phyloP scores from a whole-genome alignment of 2,329 filamentous ascomycete species.

The Cladosporium colombiae region DNA sequence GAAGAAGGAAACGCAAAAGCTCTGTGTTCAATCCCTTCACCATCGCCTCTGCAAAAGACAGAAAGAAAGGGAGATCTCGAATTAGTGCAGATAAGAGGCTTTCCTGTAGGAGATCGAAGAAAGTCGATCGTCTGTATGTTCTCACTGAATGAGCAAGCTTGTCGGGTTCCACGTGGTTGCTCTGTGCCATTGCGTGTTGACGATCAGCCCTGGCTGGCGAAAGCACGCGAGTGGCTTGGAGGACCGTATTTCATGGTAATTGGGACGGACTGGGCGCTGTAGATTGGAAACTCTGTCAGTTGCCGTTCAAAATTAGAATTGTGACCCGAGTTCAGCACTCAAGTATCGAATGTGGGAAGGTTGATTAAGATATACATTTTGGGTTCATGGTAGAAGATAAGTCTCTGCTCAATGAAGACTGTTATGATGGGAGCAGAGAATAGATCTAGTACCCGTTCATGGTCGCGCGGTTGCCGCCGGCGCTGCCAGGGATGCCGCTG shows the following conservation, averaged over 20 bases:
- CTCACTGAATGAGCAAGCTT: background rate
- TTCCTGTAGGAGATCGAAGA: background rate
- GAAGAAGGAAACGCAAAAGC: background rate
- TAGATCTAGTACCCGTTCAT: constrained; percentile 91
- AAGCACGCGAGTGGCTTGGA: constrained; percentile 29
- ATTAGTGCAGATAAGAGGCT: background rate
- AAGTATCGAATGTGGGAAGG: background rate
- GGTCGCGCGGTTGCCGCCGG: constrained; percentile 83
- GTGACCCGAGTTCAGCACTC: background rate
- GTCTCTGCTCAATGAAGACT: constrained; percentile 24
- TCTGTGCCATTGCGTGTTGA: background rate
- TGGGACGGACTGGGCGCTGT: background rate
- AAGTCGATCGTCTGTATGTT: background rate
- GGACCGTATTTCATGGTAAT: constrained; percentile 22
- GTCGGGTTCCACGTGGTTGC: background rate
- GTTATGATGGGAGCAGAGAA: constrained; percentile 23
- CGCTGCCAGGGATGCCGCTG: constrained; percentile 52
- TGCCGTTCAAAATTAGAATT: background rate
- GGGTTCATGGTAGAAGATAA: constrained; percentile 22
- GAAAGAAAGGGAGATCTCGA: background rate
- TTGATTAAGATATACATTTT: constrained; percentile 23
- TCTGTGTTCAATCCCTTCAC: background rate
- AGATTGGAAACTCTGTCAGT: background rate
- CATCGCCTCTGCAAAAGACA: background rate
- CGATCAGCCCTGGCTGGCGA: constrained; percentile 29